Evolutionary conservation across 768 basidiomycete genomes (phyloP).

Genomic region (Brasilioporus rufonigricans): DNA sequence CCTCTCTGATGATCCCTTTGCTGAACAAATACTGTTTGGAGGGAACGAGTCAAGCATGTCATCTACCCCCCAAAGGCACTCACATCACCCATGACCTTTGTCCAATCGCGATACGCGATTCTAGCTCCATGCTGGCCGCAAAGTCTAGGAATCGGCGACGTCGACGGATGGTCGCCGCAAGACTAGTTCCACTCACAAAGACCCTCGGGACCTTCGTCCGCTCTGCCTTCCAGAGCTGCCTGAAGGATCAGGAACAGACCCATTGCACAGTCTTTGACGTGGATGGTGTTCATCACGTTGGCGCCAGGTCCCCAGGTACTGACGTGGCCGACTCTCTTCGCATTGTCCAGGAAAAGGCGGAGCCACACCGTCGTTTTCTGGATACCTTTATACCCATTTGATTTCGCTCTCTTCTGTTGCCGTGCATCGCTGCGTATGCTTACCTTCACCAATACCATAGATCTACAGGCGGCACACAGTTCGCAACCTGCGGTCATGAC

Average conservation of each 20-base stretch:
- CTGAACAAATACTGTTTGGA: slow-evolving; percentile 31
- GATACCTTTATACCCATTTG: slow-evolving; percentile 23
- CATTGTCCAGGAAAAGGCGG: slow-evolving; percentile 36
- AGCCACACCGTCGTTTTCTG: slow-evolving; percentile 39
- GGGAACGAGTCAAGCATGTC: not conserved
- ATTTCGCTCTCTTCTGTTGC: not conserved
- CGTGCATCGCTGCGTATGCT: not conserved
- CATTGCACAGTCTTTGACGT: slow-evolving; percentile 40
- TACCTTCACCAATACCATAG: slow-evolving; percentile 43
- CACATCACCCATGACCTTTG: slow-evolving; percentile 38
- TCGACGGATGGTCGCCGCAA: not conserved
- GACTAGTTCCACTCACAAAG: slow-evolving; percentile 32
- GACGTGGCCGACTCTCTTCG: slow-evolving; percentile 31
- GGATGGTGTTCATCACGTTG: slow-evolving; percentile 38
- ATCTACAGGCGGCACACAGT: slow-evolving; percentile 27
- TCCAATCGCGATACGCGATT: slow-evolving; percentile 32
- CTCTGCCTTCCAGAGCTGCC: slow-evolving; percentile 39
- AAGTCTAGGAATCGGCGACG: slow-evolving; percentile 32
- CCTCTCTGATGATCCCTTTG: slow-evolving; percentile 34
- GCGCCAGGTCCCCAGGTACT: slow-evolving; percentile 44
- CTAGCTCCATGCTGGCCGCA: slow-evolving; percentile 27
- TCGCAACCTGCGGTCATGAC: not conserved
- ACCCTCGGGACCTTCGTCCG: slow-evolving; percentile 41
- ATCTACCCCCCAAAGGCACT: slow-evolving; percentile 5
- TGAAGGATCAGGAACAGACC: slow-evolving; percentile 37